These are phyloP conservation scores for Cryptococcus sp. DNA, from an alignment of 1,284 basidiomycete genomes.

Conservation along the genomic window DNA sequence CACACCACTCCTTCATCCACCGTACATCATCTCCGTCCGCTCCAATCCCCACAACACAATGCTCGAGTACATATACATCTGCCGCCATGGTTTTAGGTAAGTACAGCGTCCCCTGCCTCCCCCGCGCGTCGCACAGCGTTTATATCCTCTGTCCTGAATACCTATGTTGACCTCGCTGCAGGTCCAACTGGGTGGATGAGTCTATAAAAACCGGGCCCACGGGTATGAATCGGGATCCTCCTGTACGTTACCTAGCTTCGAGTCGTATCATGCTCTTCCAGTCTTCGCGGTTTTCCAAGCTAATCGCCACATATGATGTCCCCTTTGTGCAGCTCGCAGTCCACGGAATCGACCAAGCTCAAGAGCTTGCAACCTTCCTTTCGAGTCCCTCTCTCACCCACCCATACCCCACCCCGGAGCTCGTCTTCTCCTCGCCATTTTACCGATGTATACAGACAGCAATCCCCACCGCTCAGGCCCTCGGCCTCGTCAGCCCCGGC, in stretches of 20 bases:
- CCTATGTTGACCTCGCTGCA: slow-evolving; percentile 1
- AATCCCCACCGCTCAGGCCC: slow-evolving; percentile 42
- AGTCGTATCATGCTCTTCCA: not conserved
- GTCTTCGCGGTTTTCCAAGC: not conserved
- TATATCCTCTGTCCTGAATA: not conserved
- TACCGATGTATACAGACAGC: slow-evolving; percentile 56
- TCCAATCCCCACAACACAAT: slow-evolving; percentile 18
- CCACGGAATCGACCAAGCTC: slow-evolving; percentile 49
- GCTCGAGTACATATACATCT: slow-evolving; percentile 54
- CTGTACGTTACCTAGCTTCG: slow-evolving; percentile 29
- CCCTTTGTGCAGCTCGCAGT: slow-evolving; percentile 46
- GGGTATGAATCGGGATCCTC: slow-evolving; percentile 53
- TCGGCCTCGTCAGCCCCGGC: slow-evolving; percentile 16
- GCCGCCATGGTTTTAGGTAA: slow-evolving; percentile 52
- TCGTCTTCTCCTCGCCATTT: slow-evolving; percentile 47
- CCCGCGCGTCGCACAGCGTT: not conserved
- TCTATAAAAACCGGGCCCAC: slow-evolving; percentile 49
- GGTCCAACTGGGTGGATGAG: slow-evolving; percentile 46
- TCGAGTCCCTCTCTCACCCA: slow-evolving; percentile 17
- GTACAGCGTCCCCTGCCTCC: slow-evolving; percentile 3
- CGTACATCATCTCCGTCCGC: not conserved
- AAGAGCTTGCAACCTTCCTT: slow-evolving; percentile 36
- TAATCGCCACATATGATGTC: not conserved
- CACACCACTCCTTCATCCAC: no score
- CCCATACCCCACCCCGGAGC: slow-evolving; percentile 39